These are phyloP conservation scores for Fusarium sp. DNA, from an alignment of 2,329 filamentous ascomycete genomes.

Conservation along the genomic window DNA sequence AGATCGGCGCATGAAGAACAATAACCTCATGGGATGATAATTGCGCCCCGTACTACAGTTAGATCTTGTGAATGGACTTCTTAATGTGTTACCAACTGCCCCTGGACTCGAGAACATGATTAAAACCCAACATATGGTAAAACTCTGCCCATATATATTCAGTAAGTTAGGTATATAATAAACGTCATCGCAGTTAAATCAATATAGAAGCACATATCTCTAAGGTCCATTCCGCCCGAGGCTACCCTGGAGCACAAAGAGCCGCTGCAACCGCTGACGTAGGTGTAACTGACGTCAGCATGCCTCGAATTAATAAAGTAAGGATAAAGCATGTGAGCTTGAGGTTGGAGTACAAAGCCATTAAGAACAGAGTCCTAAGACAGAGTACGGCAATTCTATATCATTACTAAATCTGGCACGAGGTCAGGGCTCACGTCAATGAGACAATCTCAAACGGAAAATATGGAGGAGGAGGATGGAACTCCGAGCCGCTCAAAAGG, in stretches of 20 bases:
- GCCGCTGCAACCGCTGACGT: conserved; percentile 16
- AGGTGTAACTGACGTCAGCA: conserved; percentile 32
- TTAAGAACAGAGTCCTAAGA: not conserved
- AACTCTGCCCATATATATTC: too few relatives aligned
- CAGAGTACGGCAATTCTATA: not conserved
- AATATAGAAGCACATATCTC: not conserved
- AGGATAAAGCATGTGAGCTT: not conserved
- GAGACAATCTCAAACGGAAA: conserved; percentile 5
- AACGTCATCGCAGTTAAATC: not conserved
- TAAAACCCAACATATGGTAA: too few relatives aligned
- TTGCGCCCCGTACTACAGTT: too few relatives aligned
- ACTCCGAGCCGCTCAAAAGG: conserved; percentile 26
- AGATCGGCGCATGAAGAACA: too few relatives aligned
- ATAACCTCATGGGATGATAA: too few relatives aligned
- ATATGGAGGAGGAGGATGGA: conserved; percentile 26
- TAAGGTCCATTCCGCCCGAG: not conserved
- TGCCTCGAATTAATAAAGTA: not conserved
- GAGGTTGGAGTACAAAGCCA: not conserved
- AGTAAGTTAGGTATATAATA: too few relatives aligned
- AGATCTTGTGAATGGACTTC: too few relatives aligned
- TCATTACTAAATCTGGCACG: not conserved
- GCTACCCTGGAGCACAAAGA: conserved; percentile 3
- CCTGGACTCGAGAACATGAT: not conserved
- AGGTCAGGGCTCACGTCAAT: not conserved
- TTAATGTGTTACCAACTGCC: too few relatives aligned